Base-by-base conservation (phyloP, 306 rosid species). In the Trifolium dubium region DNA sequence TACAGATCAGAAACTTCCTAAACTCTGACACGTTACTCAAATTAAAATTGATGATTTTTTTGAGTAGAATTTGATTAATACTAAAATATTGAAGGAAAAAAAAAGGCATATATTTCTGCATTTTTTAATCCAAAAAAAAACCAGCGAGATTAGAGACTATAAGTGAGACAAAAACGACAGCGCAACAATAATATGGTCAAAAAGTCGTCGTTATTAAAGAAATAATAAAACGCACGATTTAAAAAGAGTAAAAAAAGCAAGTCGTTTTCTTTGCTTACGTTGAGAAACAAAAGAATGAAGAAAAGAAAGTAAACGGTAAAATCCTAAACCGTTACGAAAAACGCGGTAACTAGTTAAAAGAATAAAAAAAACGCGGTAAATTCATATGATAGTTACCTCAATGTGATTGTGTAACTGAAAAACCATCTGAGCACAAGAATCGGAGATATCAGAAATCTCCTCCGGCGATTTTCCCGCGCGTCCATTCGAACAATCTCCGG, bases 351-450 rank as follows among this genome's bases (percentile, higher is more conserved):
- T 30, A 43, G n/a, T 34, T 60, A 71, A 51, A 51, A 14, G 8
- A 49, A 6, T n/a, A 35, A 35, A 31, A 32, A 29, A 60, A 60
- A 60, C 66, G 66, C 66, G 3, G 81, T 64, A 80, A 87, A 64
- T 49, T 69, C 12, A 0, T 8, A 37, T n/a, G n/a, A n/a, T n/a
- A 60, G 8, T 82, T 74, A 91, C 98, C 97, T 94, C 97, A 68
- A 89, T 81, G 67, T 91, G 92, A 84, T 82, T 88, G 81, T 85
- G 86, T 70, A 88, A 82, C 73, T 88, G 97, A 86, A 91, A 92
- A 69, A 90, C 92, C 98, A 94, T 94, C 83, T 86, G 97, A 18
- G 98, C 83, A 82, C 97, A 94, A 43, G 95, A 87, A 31, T 94
- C 97, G 3, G 96, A 94, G 84, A 94, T 94, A 86, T 87, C 87